Base-by-base conservation (phyloP, 208 protist species). In the Acanthamoeba healyi region DNA sequence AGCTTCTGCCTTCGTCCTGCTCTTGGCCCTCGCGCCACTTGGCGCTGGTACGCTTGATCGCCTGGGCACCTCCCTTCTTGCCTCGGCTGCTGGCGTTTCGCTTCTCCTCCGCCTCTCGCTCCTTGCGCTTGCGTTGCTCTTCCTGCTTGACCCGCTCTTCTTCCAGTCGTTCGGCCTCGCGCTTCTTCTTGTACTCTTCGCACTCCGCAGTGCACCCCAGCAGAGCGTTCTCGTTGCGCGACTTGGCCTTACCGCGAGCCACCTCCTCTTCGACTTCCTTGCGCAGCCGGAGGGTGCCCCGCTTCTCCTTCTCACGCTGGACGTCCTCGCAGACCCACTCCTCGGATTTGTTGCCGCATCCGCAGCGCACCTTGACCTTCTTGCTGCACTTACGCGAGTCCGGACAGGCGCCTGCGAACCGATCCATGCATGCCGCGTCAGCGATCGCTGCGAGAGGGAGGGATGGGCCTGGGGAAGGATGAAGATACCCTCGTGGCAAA, bases 271-370 rank as follows among this genome's bases (percentile, higher is more conserved):
- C 58, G 2, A 42, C 22, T 4, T 77, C 67, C 67, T 77, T 77
- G 67, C 67, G 67, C 67, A 77, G 34, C 7, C 67, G 67, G 1
- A 77, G 67, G 19, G 34, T 87, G 42, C 79, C 79, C 26, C 79
- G 40, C 79, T 58, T 51, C 40, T 87, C 49, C 49, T 38, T 51
- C 49, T 87, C 79, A 4, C 40, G 79, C 44, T 87, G 79, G 46
- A 61, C 79, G 32, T 87, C 49, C 49, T 87, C 46, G 49, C 79
- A 87, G 15, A 63, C 79, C 79, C 79, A 87, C 46, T 87, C 79
- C 79, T 87, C 79, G 15, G n/a, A 29, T 38, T 19, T n/a, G 15
- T 61, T 1, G 24, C 79, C 79, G 22, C 79, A 87, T 6, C 29
- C 46, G 44, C 79, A 87, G n/a, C 49, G 40, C 46, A 87, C 79